These are phyloP conservation scores for Leccinellum albellum DNA, from an alignment of 768 basidiomycete genomes.

Conservation along the genomic window DNA sequence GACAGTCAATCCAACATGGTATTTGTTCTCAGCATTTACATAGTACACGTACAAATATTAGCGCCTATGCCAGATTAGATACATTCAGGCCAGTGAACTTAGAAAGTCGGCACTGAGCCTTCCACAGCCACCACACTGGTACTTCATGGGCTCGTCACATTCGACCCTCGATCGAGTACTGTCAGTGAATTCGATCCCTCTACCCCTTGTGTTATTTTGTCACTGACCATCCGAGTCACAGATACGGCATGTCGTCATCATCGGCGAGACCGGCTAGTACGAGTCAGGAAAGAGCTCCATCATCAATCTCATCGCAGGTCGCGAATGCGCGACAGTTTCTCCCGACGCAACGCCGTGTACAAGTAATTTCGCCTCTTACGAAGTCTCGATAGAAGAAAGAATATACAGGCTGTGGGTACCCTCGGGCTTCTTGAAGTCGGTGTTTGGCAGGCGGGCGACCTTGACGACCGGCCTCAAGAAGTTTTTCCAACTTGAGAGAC, in stretches of 20 bases:
- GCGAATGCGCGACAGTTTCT: slow-evolving; percentile 23
- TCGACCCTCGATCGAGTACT: neutral
- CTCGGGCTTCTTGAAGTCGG: slow-evolving; percentile 2
- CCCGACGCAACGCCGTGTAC: slow-evolving; percentile 33
- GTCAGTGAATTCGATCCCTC: neutral
- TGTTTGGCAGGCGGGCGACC: slow-evolving; percentile 6
- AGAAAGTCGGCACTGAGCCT: neutral
- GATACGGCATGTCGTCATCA: slow-evolving; percentile 31
- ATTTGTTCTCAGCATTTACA: no score
- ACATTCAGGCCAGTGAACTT: no score
- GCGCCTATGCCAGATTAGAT: neutral
- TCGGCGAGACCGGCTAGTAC: slow-evolving; percentile 34
- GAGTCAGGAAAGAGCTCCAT: slow-evolving; percentile 41
- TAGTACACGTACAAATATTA: no score
- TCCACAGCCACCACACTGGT: neutral
- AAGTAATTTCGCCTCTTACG: slow-evolving; percentile 19
- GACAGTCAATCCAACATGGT: neutral
- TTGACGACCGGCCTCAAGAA: slow-evolving; percentile 11
- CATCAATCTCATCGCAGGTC: slow-evolving; percentile 37
- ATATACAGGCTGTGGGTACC: slow-evolving; percentile 29
- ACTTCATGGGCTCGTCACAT: neutral
- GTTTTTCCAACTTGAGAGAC: slow-evolving; percentile 33
- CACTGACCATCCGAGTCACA: neutral
- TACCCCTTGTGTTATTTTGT: no score
- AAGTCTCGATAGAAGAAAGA: slow-evolving; percentile 14